Base-by-base conservation (phyloP, 2,329 filamentous ascomycete species). In the Scedosporium dehoogii region DNA sequence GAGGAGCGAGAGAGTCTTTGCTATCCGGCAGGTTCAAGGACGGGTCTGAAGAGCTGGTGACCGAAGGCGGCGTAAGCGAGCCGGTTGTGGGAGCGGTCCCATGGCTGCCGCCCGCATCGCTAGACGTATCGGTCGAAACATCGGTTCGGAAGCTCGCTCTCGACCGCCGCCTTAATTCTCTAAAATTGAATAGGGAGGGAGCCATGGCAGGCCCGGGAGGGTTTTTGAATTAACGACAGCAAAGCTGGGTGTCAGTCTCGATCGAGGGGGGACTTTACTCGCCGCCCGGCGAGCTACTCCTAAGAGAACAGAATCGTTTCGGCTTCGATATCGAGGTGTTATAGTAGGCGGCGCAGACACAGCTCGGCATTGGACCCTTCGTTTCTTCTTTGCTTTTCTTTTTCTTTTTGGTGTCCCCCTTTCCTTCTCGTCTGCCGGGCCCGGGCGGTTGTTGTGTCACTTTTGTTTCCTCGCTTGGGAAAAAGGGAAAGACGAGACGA, bases 91-190 rank as follows among this genome's bases (percentile, higher is more conserved):
- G 83, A 60, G 85, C 80, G 38, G 83, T 85, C 68, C 81, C 82
- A 68, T 84, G 80, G 70, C 79, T 82, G 48, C 74, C 74, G 68
- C 78, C 79, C 65, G 81, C 82, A 70, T 85, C 84, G 72, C 83
- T 86, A 57, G 83, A 84, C 7, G 81, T 81, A 68, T 88, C 84
- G 58, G 81, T 84, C 48, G 85, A 85, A 65, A 79, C 81, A 48
- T 83, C 82, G 58, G 85, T 86, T 64, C 83, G 85, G 75, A 92
- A 88, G 78, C 86, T 92, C 64, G 86, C 83, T 73, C 81, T 87
- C 63, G 90, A 94, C 68, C 88, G 87, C 68, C 90, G 85, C 68
- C 90, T 88, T 63, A 96, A 76, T 70, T 88, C 86, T 74, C 85
- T 90, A 69, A 84, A 74, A 67, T 74, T 82, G 65, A 94, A 81